Evolutionary conservation across 495 filamentous ascomycete genomes (phyloP).

Genomic region (Cercophora scortea): DNA sequence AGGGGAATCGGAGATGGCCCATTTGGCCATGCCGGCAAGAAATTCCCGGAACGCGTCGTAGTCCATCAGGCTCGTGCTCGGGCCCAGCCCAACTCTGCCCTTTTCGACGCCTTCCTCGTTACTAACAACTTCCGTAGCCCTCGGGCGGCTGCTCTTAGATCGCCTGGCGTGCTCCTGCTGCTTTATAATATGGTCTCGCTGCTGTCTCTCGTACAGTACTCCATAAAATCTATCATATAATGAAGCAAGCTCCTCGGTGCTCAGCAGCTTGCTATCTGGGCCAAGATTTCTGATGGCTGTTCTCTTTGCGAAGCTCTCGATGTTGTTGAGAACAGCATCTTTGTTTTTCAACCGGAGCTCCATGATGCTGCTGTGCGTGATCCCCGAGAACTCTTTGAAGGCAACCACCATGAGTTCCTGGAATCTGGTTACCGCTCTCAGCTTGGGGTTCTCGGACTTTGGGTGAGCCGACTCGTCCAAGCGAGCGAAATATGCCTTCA

Average conservation of each 20-base stretch:
- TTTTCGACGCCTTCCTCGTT: constrained; percentile 48
- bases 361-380: constrained; percentile 84
- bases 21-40: constrained; percentile 76
- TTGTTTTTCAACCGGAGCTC: constrained; percentile 90
- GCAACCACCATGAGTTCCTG: constrained; percentile 98
- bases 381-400: constrained; percentile 93
- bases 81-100: constrained; percentile 82
- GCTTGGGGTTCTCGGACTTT: constrained; percentile 84
- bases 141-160: constrained; percentile 49
- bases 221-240: constrained; percentile 92
- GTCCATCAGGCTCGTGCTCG: constrained; percentile 85
- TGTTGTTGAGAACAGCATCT: constrained; percentile 82
- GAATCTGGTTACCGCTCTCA: constrained; percentile 87
- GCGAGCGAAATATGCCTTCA: constrained; percentile 89
- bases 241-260: constrained; percentile 72
- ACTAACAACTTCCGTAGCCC: constrained; percentile 39
- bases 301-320: constrained; percentile 94
- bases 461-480: constrained; percentile 95
- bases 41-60: constrained; percentile 95
- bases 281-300: constrained; percentile 94
- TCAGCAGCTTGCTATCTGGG: constrained; percentile 85
- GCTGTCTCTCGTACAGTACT: constrained; percentile 82
- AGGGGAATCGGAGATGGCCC: constrained; percentile 77
- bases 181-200: constrained; percentile 67
- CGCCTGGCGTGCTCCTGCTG: constrained; percentile 60